Base-by-base conservation (phyloP, 768 basidiomycete genomes). In the Collybia mongolica region DNA sequence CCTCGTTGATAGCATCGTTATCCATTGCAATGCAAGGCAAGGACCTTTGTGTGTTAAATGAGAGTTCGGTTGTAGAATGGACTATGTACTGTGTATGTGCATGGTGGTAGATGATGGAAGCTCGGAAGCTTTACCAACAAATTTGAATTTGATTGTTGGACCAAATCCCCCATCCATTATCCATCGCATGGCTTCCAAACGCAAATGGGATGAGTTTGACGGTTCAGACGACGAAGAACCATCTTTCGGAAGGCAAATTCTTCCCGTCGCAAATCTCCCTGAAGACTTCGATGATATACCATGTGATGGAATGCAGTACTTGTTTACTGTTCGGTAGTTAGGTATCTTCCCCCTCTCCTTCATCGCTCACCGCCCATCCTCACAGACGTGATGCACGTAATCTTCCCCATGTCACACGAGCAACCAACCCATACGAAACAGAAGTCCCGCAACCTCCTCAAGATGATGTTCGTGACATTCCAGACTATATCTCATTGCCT, bases 181-280 rank as follows among this genome's bases (percentile, higher is more conserved):
- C 26, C 8, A 26, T 2, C 40, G 17, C 19, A 67, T 72, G 69
- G 52, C 62, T 43, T 57, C 55, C 59, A 88, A 87, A 68, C 81
- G 83, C 57, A 87, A 83, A 64, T 66, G 78, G 56, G 71, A 73
- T 5, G 72, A 80, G 9, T 39, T 61, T 2, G 75, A 77, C 17
- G 75, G 77, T 57, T 77, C 73, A 5, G 83, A 85, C 39, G 79
- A 81, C 6, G 86, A 88, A 0, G 82, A 85, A 44, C 72, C 78
- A 14, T 64, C 75, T 6, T 76, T 81, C 44, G 88, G 88, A 38
- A 81, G 70, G 54, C 89, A 90, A 66, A 86, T 80, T 20, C 74
- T 93, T 2, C 90, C 90, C 15, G 87, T 93, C n/a, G 90, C 90
- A 17, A 77, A 83, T 59, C 76, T 93, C 44, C 87, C 89, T n/a